Evolutionary conservation across 139 green algal species (phyloP), one percentile per base, ranked within the genome.

Genomic region (Tetraselmis striata): DNA sequence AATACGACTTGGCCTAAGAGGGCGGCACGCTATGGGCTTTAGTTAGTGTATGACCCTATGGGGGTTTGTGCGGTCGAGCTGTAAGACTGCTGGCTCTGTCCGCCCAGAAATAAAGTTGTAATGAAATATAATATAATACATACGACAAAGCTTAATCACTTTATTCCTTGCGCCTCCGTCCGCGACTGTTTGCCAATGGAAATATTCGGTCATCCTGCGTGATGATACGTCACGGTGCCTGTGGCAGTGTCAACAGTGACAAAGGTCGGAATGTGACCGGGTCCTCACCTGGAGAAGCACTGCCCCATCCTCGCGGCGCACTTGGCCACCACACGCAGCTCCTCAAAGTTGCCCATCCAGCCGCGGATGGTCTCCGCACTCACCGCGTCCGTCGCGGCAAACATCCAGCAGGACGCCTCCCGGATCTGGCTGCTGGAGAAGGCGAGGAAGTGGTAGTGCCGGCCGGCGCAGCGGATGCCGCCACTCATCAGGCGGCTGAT

Each of bases 271-370:
- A 67, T 5, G 45, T 67, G 45, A 18, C 5, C 11, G 45, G 45
- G 45, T 67, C n/a, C n/a, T 67, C 45, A 67, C 45, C 31, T 84
- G 30, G 83, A 88, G 89, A 91, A 92, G 82, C 82, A 87, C 79
- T 91, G 89, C 5, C 89, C 89, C 78, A 92, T 81, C 28, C 89
- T 79, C 23, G 89, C 83, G 0, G 86, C 82, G 74, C 59, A 90
- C 85, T 90, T 90, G 80, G 85, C 85, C 11, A 79, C 76, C 11
- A 29, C 58, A 28, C 74, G 59, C 45, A 88, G 84, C 32, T 28
- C 28, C 29, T 59, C 28, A 11, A 88, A 84, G 31, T 90, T 81
- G 31, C 87, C 87, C 76, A 90, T 80, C 79, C 76, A 86, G 23
- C 31, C 25, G 22, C 84, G 83, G 32, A 91, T 77, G 24, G 58